Evolutionary conservation across 805 yeast genomes (phyloP).

Genomic region (Suhomyces emberorum): DNA sequence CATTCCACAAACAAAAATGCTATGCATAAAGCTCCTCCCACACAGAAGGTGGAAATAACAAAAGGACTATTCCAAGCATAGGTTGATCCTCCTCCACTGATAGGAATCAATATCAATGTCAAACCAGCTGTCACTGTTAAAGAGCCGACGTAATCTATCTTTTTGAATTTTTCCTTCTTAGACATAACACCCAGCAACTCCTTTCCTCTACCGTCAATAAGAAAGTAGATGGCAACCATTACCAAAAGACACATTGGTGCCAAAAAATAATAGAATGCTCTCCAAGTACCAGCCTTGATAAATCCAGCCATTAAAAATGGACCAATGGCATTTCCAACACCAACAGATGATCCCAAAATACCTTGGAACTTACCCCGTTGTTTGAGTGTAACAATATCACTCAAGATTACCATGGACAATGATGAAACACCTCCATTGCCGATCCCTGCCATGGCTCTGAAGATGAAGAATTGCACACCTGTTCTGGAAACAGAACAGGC

Average conservation of each 20-base stretch:
- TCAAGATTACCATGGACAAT: constrained; percentile 49
- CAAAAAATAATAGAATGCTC: constrained; percentile 49
- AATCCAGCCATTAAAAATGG: constrained; percentile 56
- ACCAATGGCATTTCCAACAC: constrained; percentile 52
- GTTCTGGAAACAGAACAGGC: constrained; percentile 52
- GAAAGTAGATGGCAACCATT: constrained; percentile 25
- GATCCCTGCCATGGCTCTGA: constrained; percentile 54
- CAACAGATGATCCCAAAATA: constrained; percentile 48
- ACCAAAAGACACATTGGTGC: constrained; percentile 40
- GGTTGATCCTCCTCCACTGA: constrained; percentile 59
- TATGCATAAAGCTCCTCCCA: constrained; percentile 36
- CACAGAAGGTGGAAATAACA: constrained; percentile 32
- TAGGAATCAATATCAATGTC: constrained; percentile 51
- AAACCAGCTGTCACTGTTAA: constrained; percentile 45
- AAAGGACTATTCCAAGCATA: constrained; percentile 51
- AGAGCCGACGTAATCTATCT: constrained; percentile 54
- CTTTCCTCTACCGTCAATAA: constrained; percentile 36
- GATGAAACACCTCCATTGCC: constrained; percentile 55
- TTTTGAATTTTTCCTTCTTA: constrained; percentile 35
- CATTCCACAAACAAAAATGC: constrained; percentile 50
- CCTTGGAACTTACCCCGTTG: constrained; percentile 60
- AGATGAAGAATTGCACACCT: constrained; percentile 47
- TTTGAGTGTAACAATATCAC: constrained; percentile 51
- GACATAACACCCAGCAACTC: constrained; percentile 25
- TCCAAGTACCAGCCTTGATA: constrained; percentile 46